Base-by-base conservation (phyloP, 169 alveolate genomes). In the Babesia divergens region DNA sequence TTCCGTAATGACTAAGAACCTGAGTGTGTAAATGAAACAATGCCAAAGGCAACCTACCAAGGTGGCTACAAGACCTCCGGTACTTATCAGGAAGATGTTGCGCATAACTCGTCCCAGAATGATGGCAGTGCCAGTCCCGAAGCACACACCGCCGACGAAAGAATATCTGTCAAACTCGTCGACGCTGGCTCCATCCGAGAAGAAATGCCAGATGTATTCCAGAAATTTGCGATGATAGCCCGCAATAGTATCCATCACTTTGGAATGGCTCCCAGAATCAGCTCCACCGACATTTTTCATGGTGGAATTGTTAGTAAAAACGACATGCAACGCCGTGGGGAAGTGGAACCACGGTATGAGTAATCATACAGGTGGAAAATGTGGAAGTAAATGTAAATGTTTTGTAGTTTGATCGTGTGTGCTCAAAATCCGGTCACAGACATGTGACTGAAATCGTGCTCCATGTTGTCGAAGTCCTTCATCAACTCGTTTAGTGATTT, bases 361-460 rank as follows among this genome's bases (percentile, higher is more conserved):
- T n/a, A n/a, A n/a, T n/a, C n/a, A n/a, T n/a, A n/a, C n/a, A n/a
- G n/a, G n/a, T n/a, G n/a, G n/a, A n/a, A n/a, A n/a, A n/a, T n/a
- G n/a, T n/a, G n/a, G n/a, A n/a, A n/a, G n/a, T n/a, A n/a, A n/a
- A n/a, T n/a, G n/a, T 40, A 13, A 13, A 14, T 40, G 14, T 14
- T 13, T 40, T 40, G 18, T 47, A 11, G 35, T 32, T n/a, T 51
- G 35, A 14, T 11, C 9, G n/a, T 24, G n/a, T n/a, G 2, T 7
- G 29, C 5, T 62, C 64, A 76, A 56, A 76, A 76, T 1, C 75
- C 67, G 44, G 68, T 65, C 49, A 67, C 54, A 1, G 85, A 76
- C 85, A 76, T 76, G 81, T 76, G 85, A 5, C 85, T 65, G 59
- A 76, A 76, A 54, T 76, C 85, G 40, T 26, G 14, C 16, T 76